Base-by-base conservation (phyloP, 805 yeast genomes). In the Candida maltosa region DNA sequence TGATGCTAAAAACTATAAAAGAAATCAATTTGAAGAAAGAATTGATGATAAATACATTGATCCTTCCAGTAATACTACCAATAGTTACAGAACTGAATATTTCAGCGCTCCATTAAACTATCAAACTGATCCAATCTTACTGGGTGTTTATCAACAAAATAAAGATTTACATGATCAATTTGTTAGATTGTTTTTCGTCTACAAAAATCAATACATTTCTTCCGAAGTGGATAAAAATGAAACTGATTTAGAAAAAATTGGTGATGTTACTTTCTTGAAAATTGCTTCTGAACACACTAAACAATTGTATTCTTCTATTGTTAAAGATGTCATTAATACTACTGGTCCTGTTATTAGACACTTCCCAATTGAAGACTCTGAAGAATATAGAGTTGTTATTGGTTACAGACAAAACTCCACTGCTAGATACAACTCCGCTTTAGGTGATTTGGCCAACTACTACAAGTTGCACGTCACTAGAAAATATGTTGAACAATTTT, bases 291-390 rank as follows among this genome's bases (percentile, higher is more conserved):
- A 65, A 16, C 87, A 86, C 59, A 91, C 96, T 31, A 87, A 86
- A 60, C 61, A 69, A 38, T 67, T 88, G 31, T 91, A 91, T 60
- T 75, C 83, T 34, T 79, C 78, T 32, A 73, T 91, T 39, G 78
- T 89, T 55, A 59, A 69, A 32, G 76, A 80, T 49, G 88, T 81
- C n/a, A 69, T 74, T 37, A 65, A 67, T 41, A 78, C 91, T 42
- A 81, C 87, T 34, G 97, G 97, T 38, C 97, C 97, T 14, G 94
- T 88, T 18, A 87, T 93, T 52, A 89, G 83, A 62, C 86, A 87
- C 54, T 82, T 80, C 50, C 82, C 91, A 40, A 70, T 86, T 37
- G 87, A 85, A 48, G 82, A 83, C 45, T 70, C 82, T 7, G 83
- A 82, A 41, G 97, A 91, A 62, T 83, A 84, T 54, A 75, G 97